Percentiles rank a stretch among this genome's conserved stretches.
Conservation (phyloP, 2,329 filamentous ascomycete species). For the Fragosphaeria purpurea region DNA sequence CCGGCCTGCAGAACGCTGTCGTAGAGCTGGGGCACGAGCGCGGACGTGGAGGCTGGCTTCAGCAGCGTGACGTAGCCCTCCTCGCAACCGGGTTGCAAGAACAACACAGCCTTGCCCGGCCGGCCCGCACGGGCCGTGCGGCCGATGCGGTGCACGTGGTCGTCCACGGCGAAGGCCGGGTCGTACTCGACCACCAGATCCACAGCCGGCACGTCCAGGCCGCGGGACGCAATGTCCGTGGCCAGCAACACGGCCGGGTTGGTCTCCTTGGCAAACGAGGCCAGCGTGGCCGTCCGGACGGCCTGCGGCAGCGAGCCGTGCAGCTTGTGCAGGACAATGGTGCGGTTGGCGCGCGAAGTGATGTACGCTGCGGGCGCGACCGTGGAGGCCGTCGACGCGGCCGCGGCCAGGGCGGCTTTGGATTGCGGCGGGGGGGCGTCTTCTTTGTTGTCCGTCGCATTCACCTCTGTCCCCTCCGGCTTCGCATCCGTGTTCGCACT, state of each 20-base stretch:
- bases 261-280: conserved; percentile 63
- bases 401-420: conserved; percentile 16
- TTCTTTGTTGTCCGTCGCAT: conserved; percentile 13
- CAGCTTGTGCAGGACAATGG: conserved; percentile 70
- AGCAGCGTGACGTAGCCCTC: conserved; percentile 80
- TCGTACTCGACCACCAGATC: conserved; percentile 96
- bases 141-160: conserved; percentile 90
- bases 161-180: conserved; percentile 82
- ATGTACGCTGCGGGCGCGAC: conserved; percentile 62
- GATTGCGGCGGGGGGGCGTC: conserved; percentile 1
- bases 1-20: conserved; percentile 54
- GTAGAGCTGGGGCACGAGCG: conserved; percentile 40
- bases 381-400: conserved; percentile 39
- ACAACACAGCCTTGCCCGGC: conserved; percentile 76
- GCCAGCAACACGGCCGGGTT: conserved; percentile 78
- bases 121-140: conserved; percentile 89
- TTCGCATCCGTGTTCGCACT: too few relatives aligned
- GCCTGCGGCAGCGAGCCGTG: conserved; percentile 88
- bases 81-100: conserved; percentile 82
- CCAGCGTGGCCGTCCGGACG: conserved; percentile 75
- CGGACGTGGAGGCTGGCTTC: conserved; percentile 30
- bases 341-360: conserved; percentile 62
- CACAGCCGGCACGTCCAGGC: conserved; percentile 88
- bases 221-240: conserved; percentile 91
- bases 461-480: neutral